These are phyloP conservation scores for Fusarium albidum DNA, from an alignment of 2,329 filamentous ascomycete genomes.

Conservation along the genomic window DNA sequence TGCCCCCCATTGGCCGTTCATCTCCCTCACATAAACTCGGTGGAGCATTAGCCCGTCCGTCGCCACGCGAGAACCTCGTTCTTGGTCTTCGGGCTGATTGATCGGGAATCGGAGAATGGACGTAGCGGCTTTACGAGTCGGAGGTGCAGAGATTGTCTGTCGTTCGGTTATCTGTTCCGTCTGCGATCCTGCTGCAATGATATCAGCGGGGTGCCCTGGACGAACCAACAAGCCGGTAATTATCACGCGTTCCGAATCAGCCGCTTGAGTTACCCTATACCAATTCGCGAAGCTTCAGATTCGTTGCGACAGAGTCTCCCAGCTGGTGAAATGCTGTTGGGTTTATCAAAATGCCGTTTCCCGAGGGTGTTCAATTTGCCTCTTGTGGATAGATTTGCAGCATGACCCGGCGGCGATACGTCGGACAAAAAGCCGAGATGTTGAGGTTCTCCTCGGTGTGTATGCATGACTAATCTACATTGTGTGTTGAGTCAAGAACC, in stretches of 20 bases:
- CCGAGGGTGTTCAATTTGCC: no score
- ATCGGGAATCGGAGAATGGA: conserved; percentile 2
- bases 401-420: not conserved
- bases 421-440: not conserved
- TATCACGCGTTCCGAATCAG: not conserved
- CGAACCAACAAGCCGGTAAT: not conserved
- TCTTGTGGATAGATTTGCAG: not conserved
- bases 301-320: no score
- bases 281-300: not conserved
- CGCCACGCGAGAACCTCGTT: conserved; percentile 19
- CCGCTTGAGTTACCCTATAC: conserved; percentile 7
- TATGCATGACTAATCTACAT: conserved; percentile 21
- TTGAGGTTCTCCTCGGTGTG: not conserved
- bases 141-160: conserved; percentile 14
- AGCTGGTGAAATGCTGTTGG: no score
- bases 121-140: conserved; percentile 9
- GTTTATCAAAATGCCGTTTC: no score
- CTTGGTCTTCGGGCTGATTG: conserved; percentile 3
- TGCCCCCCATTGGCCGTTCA: not conserved
- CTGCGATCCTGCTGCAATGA: conserved; percentile 1
- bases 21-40: not conserved
- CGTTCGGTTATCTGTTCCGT: not conserved
- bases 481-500: not conserved
- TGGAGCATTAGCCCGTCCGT: conserved; percentile 8
- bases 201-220: conserved; percentile 3